Base-by-base conservation (phyloP, 192 early-diverging fungal genomes). In the Coemansia sp. region DNA sequence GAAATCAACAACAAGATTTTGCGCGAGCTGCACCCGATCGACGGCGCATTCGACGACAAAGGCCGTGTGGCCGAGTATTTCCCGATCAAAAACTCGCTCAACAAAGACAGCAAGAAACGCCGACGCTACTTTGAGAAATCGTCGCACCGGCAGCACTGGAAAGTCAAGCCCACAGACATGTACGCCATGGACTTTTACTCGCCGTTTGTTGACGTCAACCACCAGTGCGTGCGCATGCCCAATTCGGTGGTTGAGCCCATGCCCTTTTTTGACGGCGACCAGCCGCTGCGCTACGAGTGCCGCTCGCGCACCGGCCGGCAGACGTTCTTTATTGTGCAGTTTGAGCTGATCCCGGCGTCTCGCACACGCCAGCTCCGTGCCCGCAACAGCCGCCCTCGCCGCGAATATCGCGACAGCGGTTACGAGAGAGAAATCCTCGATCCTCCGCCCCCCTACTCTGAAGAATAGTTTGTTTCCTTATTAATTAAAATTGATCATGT, bases 171-270 rank as follows among this genome's bases (percentile, higher is more conserved):
- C 54, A 59, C 47, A n/a, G 72, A 81, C 58, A 59, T 67, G 54
- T 81, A 81, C 26, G 78, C 78, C 5, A 68, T 70, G 46, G 78
- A 81, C 52, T 81, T 81, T 58, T 81, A 74, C 72, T 81, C 78
- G 62, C 78, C 78, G 11, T 81, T 81, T 53, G 70, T 81, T 38
- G 78, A 81, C 46, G 72, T 81, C 61, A 81, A 81, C 65, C 71
- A 81, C 78, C 78, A 81, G 65, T 81, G 78, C 72, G 72, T 81
- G 50, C 71, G 78, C 56, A 81, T 81, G 78, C 78, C 78, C 40
- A 81, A 81, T 34, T 60, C 78, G 14, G 69, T 81, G 0, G 78
- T 81, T 34, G 78, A 81, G 69, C 78, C 78, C 34, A 81, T 81
- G 78, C 78, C 78, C 3, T 81, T 63, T 42, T 81, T 81, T 23